Conservation (phyloP, 177 flowering plant species). For the Vitis hybrid region DNA sequence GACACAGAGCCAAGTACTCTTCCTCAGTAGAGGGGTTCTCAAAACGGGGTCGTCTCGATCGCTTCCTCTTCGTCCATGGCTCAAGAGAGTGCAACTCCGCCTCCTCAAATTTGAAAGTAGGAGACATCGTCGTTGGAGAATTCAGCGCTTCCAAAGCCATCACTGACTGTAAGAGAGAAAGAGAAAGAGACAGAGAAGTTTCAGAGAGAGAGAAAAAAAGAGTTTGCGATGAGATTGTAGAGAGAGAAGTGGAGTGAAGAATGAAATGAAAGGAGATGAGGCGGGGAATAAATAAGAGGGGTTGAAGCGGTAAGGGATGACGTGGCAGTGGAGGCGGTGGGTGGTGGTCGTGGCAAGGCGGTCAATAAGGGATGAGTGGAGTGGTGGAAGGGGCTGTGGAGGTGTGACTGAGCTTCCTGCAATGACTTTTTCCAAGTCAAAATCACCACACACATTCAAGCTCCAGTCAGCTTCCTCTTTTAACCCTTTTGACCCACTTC, state of each 20-base stretch:
- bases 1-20: slow-evolving; percentile 54
- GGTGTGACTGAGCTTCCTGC: slow-evolving; percentile 3
- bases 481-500: background rate
- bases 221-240: background rate
- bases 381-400: background rate
- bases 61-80: slow-evolving; percentile 40
- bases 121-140: slow-evolving; percentile 27
- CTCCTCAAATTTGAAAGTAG: slow-evolving; percentile 8
- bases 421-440: slow-evolving; percentile 24
- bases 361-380: slow-evolving; percentile 12
- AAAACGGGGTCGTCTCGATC: slow-evolving; percentile 35
- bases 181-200: too few relatives aligned
- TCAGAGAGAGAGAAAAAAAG: background rate
- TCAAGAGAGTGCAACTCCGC: slow-evolving; percentile 8
- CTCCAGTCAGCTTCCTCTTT: background rate
- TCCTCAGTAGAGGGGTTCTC: slow-evolving; percentile 34
- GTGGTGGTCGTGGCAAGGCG: slow-evolving; percentile 17
- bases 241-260: background rate
- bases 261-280: slow-evolving; percentile 2
- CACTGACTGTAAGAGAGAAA: background rate
- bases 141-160: slow-evolving; percentile 56
- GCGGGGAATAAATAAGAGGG: slow-evolving; percentile 10
- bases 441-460: background rate
- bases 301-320: background rate
- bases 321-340: slow-evolving; percentile 16